Percentiles rank a stretch among this genome's conserved stretches.
phyloP scores from a whole-genome alignment of 1,284 basidiomycete genomes.

The Microbotryomycetes sp. region DNA sequence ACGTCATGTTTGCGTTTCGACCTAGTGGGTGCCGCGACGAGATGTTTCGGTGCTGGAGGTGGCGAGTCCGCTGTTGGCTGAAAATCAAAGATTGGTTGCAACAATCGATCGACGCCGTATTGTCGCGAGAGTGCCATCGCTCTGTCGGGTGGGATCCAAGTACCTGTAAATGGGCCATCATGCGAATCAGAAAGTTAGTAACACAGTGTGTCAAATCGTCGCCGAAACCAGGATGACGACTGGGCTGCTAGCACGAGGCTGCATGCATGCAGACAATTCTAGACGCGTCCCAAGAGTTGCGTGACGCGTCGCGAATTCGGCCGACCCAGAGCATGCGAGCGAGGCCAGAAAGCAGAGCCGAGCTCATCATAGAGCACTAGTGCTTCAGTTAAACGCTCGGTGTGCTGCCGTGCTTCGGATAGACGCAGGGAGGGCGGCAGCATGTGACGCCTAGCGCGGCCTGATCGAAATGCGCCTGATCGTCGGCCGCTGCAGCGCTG shows the following conservation, averaged over 20 bases:
- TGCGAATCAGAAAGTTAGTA: no score
- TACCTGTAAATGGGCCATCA: constrained; percentile 62
- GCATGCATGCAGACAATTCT: no score
- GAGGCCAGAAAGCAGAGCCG: no score
- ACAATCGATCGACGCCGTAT: constrained; percentile 80
- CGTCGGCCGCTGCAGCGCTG: not conserved
- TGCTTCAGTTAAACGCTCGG: no score
- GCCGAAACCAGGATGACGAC: no score
- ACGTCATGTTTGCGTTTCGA: constrained; percentile 41
- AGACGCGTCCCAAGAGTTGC: no score
- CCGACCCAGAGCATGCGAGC: no score
- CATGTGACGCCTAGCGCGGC: not conserved
- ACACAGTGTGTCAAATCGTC: no score
- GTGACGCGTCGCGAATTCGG: no score
- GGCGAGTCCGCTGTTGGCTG: constrained; percentile 79
- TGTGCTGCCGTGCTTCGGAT: no score
- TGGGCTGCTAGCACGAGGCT: no score
- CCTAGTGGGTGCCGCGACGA: constrained; percentile 60
- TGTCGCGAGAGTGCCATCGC: constrained; percentile 81
- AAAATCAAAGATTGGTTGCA: constrained; percentile 95
- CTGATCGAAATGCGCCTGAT: not conserved
- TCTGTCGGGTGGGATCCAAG: constrained; percentile 95
- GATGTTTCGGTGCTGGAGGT: constrained; percentile 92
- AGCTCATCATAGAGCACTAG: no score
- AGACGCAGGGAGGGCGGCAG: not conserved